phyloP scores from a whole-genome alignment of 768 basidiomycete species.

The Tylopilus subfusipes region DNA sequence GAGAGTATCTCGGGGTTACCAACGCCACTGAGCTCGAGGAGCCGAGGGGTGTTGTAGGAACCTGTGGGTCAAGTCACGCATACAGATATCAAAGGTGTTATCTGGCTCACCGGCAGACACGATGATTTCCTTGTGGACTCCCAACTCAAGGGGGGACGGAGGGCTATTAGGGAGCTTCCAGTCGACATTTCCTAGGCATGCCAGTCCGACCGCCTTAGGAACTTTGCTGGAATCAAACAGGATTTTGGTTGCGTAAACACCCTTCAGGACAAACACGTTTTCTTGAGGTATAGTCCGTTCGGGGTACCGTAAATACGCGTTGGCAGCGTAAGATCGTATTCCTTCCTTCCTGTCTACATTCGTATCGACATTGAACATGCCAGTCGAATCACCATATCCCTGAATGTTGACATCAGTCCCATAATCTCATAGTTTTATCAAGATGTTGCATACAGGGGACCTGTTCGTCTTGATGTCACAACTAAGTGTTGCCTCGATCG shows the following conservation, averaged over 20 bases:
- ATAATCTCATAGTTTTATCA: background rate
- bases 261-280: slow-evolving; percentile 9
- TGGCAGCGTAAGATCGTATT: slow-evolving; percentile 18
- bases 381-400: slow-evolving; percentile 14
- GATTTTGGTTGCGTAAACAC: slow-evolving; percentile 11
- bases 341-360: slow-evolving; percentile 13
- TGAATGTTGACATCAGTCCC: background rate
- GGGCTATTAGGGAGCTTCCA: background rate
- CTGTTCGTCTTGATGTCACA: slow-evolving; percentile 18
- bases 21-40: slow-evolving; percentile 20
- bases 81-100: background rate
- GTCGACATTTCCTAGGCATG: slow-evolving; percentile 11
- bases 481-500: slow-evolving; percentile 4
- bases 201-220: slow-evolving; percentile 7
- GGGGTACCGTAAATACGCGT: slow-evolving; percentile 15
- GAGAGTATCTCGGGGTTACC: slow-evolving; percentile 13
- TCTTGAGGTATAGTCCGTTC: slow-evolving; percentile 3
- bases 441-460: slow-evolving; percentile 4
- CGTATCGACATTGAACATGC: slow-evolving; percentile 18
- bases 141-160: background rate
- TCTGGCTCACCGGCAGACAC: background rate
- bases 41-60: slow-evolving; percentile 15
- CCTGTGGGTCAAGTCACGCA: slow-evolving; percentile 1
- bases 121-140: background rate
- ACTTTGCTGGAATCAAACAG: slow-evolving; percentile 2